phyloP scores from a whole-genome alignment of 1,284 basidiomycete species.

The Ceratobasidium sp. region DNA sequence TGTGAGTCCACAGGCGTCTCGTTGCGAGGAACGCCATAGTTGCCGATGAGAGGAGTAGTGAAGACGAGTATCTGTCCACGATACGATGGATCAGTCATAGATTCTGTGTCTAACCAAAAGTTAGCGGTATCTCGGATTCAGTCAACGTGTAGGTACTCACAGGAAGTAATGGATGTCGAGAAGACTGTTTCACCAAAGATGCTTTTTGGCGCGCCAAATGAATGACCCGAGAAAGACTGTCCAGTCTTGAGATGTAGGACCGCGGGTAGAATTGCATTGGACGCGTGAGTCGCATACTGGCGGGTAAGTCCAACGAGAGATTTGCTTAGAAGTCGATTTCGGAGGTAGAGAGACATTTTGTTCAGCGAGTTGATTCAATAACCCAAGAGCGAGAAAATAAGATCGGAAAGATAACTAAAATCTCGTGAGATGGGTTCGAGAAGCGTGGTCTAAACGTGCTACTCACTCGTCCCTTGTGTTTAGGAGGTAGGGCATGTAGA shows the following conservation, averaged over 20 bases:
- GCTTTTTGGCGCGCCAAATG: constrained; percentile 91
- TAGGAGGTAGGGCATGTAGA: constrained; percentile 43
- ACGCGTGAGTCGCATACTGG: constrained; percentile 48
- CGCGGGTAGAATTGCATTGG: constrained; percentile 71
- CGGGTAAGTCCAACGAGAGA: constrained; percentile 16
- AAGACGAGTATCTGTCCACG: constrained; percentile 98
- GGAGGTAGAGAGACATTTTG: constrained; percentile 50
- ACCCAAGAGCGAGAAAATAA: constrained; percentile 82
- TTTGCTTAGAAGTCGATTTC: constrained; percentile 54
- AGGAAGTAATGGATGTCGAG: constrained; percentile 98
- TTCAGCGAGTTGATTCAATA: constrained; percentile 61
- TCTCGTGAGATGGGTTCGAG: constrained; percentile 8
- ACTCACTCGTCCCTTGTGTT: constrained; percentile 42
- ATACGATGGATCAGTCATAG: constrained; percentile 99
- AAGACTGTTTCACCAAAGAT: constrained; percentile 98
- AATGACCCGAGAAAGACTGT: constrained; percentile 89
- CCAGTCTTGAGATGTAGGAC: constrained; percentile 94
- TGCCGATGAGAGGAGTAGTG: constrained; percentile 98
- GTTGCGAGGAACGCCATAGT: constrained; percentile 96
- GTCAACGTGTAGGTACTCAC: constrained; percentile 63
- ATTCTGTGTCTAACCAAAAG: constrained; percentile 87
- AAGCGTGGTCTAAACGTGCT: not conserved
- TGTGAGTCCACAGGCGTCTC: constrained; percentile 78
- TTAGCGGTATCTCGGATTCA: not conserved
- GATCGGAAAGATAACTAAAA: constrained; percentile 81